Conservation (phyloP, 129 eudicot species). For the Flaveria ramosissima region DNA sequence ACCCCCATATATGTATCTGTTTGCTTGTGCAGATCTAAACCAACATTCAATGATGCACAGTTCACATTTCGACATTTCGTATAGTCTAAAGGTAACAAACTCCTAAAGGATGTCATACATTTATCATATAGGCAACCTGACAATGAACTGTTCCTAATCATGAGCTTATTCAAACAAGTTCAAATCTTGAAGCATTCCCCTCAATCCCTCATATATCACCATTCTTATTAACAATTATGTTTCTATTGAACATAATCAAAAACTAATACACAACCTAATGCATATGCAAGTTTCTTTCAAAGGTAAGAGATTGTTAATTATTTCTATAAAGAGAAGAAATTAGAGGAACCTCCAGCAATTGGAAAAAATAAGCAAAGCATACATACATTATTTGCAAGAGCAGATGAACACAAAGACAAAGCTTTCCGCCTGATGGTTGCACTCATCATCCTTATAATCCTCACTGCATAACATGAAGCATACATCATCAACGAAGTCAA, state of each 20-base stretch:
- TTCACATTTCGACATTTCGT: no score
- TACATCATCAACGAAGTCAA: neutral
- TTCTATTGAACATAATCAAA: neutral
- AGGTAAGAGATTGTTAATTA: neutral
- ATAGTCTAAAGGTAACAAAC: no score
- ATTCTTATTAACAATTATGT: neutral
- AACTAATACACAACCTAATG: neutral
- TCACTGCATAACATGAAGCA: slow-evolving; percentile 25
- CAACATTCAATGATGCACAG: no score
- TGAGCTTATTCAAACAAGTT: neutral
- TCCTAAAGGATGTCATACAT: no score
- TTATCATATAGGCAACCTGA: no score
- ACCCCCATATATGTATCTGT: neutral
- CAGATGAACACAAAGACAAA: slow-evolving; percentile 39
- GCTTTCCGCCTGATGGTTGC: slow-evolving; percentile 37
- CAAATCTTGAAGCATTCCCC: neutral
- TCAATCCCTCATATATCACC: neutral
- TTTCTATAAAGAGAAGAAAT: neutral
- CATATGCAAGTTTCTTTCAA: neutral
- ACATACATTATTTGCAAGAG: slow-evolving; percentile 35
- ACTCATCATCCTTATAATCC: slow-evolving; percentile 38
- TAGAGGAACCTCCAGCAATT: neutral
- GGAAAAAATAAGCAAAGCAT: neutral
- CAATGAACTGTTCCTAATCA: neutral
- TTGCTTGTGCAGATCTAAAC: neutral